Conservation (phyloP, 345 rosid genomes). For the Balakata baccata region DNA sequence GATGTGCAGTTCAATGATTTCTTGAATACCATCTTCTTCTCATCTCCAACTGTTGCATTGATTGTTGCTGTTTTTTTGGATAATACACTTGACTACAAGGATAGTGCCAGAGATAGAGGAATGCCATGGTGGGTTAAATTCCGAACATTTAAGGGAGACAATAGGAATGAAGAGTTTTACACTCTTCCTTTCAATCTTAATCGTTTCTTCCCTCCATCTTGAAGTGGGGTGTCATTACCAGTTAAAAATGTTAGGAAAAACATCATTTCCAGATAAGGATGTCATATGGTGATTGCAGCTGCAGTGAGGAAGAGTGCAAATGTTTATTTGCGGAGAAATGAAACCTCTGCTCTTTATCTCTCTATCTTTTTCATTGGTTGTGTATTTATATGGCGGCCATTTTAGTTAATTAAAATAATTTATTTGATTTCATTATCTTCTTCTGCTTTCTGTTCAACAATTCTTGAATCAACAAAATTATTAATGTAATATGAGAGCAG, state of each 20-base stretch:
- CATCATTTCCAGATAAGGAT: slow-evolving; percentile 34
- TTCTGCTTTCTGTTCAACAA: neutral
- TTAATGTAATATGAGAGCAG: no score
- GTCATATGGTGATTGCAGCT: slow-evolving; percentile 3
- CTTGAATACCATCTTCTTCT: slow-evolving; percentile 86
- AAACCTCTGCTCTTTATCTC: neutral
- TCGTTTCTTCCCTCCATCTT: slow-evolving; percentile 95
- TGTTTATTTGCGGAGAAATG: slow-evolving; percentile 12
- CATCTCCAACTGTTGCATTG: slow-evolving; percentile 83
- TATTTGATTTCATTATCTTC: slow-evolving; percentile 1
- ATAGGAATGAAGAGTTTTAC: slow-evolving; percentile 88
- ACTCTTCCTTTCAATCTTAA: slow-evolving; percentile 92
- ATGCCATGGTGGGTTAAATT: slow-evolving; percentile 97
- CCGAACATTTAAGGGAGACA: slow-evolving; percentile 81
- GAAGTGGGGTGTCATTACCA: slow-evolving; percentile 8
- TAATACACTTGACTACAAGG: slow-evolving; percentile 87
- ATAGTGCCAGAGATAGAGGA: slow-evolving; percentile 81
- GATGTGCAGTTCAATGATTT: slow-evolving; percentile 83
- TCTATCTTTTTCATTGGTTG: slow-evolving; percentile 3
- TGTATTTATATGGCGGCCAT: no score
- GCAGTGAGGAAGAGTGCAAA: neutral
- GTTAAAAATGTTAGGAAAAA: slow-evolving; percentile 25
- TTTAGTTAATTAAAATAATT: no score
- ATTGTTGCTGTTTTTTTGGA: slow-evolving; percentile 77
- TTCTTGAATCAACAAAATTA: neutral